Base-by-base conservation (phyloP, 2,329 filamentous ascomycete species). In the Xylariales sp. region DNA sequence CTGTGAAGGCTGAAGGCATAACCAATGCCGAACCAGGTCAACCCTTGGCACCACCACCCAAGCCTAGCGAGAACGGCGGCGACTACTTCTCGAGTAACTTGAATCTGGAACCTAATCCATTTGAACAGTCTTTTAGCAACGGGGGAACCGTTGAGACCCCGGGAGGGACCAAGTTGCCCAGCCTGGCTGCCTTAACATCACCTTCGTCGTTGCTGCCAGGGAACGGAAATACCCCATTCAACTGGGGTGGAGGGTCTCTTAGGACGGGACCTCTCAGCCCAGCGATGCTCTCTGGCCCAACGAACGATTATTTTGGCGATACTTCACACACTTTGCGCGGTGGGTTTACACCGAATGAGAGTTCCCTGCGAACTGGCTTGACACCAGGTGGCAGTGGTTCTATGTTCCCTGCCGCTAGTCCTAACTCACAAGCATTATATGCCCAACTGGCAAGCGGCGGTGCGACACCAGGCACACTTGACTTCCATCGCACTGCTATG, bases 301-400 rank as follows among this genome's bases (percentile, higher is more conserved):
- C 77, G 27, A 85, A 78, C 61, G 89, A 96, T 60, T 97, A 96
- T 67, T 95, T 96, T 60, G 78, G 79, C 52, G 88, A 95, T 56
- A 83, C 82, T 39, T 61, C 59, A 14, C 80, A 84, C 58, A 84
- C 79, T 45, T 73, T 95, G 49, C 80, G 86, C 50, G 82, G 88
- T 53, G 86, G 87, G 40, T 95, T 95, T 58, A 97, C 93, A 4
- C 91, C 91, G 1, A 96, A 96, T 78, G 93, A 98, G 67, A 97
- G 91, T 6, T 94, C 88, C 3, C 70, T 97, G 39, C 78, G 93
- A 46, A 93, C 89, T 46, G 93, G 93, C 43, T 68, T 97, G 51
- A 97, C 93, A 40, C 93, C 93, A 36, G 93, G 93, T 46, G 91
- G 91, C 51, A 89, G 90, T 61, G 91, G 90, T 54, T 95, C 90